Conservation (phyloP, 805 yeast species). For the Peterozyma toletana region DNA sequence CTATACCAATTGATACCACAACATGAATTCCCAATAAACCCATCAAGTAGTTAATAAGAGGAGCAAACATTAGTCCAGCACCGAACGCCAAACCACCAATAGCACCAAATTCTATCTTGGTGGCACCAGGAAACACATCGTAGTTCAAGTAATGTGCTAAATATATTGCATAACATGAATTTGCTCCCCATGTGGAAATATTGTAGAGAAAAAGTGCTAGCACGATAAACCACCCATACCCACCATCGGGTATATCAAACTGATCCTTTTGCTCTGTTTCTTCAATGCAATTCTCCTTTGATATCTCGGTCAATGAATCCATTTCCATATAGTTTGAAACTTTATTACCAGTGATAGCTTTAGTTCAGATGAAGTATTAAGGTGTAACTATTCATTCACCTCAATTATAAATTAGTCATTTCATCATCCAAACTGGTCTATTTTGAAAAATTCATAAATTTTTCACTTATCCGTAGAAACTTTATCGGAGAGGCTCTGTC, state of each 20-base stretch:
- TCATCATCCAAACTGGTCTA: too few relatives aligned
- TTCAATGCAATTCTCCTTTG: too few relatives aligned
- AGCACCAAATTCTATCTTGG: slow-evolving; percentile 52
- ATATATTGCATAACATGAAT: slow-evolving; percentile 59
- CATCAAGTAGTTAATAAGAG: slow-evolving; percentile 36
- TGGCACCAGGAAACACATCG: slow-evolving; percentile 45
- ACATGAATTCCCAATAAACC: slow-evolving; percentile 35
- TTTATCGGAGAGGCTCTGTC: too few relatives aligned
- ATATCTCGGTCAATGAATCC: too few relatives aligned
- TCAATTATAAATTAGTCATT: too few relatives aligned
- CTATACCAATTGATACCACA: slow-evolving; percentile 38
- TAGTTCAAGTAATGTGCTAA: slow-evolving; percentile 47
- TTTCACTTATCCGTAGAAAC: too few relatives aligned
- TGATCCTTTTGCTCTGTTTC: background rate
- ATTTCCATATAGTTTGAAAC: too few relatives aligned
- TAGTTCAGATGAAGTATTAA: too few relatives aligned
- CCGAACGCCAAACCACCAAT: slow-evolving; percentile 67
- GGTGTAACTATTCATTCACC: too few relatives aligned
- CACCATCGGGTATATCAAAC: slow-evolving; percentile 47
- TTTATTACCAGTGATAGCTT: too few relatives aligned
- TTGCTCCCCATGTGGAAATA: slow-evolving; percentile 69
- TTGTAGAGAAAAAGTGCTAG: slow-evolving; percentile 42
- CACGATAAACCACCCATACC: slow-evolving; percentile 62
- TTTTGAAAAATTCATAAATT: too few relatives aligned
- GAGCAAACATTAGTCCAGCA: slow-evolving; percentile 40